Percentiles rank a stretch among this genome's conserved stretches.
These are phyloP conservation scores for Staphylotrichum tortipilum DNA, from an alignment of 495 filamentous ascomycete genomes.

Conservation along the genomic window DNA sequence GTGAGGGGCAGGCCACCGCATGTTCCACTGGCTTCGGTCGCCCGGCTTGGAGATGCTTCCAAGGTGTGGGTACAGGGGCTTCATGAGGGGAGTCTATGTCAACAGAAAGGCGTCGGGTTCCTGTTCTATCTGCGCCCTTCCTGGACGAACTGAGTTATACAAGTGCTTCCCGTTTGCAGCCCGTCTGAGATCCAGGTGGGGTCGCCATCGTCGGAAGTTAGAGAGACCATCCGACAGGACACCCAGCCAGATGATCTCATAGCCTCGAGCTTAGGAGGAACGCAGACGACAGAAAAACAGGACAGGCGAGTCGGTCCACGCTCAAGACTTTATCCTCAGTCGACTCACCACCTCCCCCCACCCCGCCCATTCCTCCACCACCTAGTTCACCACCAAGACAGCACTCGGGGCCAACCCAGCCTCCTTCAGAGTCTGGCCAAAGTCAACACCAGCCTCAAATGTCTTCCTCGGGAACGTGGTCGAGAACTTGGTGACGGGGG, in stretches of 20 bases:
- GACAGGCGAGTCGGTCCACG: too few species aligned
- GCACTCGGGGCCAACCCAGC: slow-evolving; percentile 84
- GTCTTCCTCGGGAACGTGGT: slow-evolving; percentile 83
- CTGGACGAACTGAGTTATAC: not conserved
- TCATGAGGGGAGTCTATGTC: not conserved
- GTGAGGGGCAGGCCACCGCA: not conserved
- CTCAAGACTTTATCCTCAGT: too few species aligned
- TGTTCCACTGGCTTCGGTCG: not conserved
- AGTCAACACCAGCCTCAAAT: slow-evolving; percentile 65
- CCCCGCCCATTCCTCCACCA: too few species aligned
- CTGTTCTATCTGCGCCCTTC: not conserved
- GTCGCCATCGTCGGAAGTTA: not conserved
- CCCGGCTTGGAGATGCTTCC: not conserved
- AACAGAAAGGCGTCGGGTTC: not conserved
- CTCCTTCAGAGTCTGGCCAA: slow-evolving; percentile 86
- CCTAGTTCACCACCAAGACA: slow-evolving; percentile 60
- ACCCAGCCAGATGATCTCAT: too few species aligned
- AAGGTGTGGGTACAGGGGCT: not conserved
- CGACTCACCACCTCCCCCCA: too few species aligned
- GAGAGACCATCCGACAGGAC: too few species aligned
- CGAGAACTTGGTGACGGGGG: slow-evolving; percentile 61
- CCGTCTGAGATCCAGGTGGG: too few species aligned
- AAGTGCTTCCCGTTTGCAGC: too few species aligned
- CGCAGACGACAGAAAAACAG: too few species aligned
- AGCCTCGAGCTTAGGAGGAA: too few species aligned